Conservation (phyloP, 345 rosid species). For the Salix arbutifolia region DNA sequence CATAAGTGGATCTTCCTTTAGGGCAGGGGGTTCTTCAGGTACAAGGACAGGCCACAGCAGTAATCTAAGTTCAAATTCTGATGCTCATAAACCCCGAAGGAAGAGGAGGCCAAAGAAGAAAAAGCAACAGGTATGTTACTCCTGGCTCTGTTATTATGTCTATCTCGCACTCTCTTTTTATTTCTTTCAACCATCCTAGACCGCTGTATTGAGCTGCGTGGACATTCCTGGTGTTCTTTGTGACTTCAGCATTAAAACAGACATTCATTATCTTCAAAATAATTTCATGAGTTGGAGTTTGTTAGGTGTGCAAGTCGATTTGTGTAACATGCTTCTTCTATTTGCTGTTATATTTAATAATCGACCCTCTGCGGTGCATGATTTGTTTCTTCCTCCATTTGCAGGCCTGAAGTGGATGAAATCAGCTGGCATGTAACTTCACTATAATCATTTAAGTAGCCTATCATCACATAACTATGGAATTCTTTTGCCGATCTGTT, state of each 20-base stretch:
- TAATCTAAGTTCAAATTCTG: conserved; percentile 88
- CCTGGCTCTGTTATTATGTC: not conserved
- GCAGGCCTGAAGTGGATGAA: conserved; percentile 14
- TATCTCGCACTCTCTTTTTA: not conserved
- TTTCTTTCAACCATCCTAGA: not conserved
- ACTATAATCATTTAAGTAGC: not conserved
- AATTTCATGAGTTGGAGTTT: not conserved
- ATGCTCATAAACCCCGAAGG: conserved; percentile 84
- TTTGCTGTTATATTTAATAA: not conserved
- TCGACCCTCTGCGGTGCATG: too few relatives aligned
- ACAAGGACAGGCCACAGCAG: conserved; percentile 73
- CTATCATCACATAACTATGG: not conserved
- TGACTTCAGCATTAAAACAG: not conserved
- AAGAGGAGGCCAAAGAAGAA: conserved; percentile 96
- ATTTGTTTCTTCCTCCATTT: not conserved
- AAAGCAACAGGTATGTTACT: conserved; percentile 30
- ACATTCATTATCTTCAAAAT: not conserved
- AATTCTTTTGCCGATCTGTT: not conserved
- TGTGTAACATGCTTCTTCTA: not conserved
- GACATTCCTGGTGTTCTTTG: not conserved
- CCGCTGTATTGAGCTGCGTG: not conserved
- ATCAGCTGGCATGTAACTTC: not conserved
- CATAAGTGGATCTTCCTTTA: conserved; percentile 53
- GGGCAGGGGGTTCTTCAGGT: conserved; percentile 40
- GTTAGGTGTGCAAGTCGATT: not conserved